phyloP scores from a whole-genome alignment of 495 filamentous ascomycete genomes.

The Penicillium bialowiezense region DNA sequence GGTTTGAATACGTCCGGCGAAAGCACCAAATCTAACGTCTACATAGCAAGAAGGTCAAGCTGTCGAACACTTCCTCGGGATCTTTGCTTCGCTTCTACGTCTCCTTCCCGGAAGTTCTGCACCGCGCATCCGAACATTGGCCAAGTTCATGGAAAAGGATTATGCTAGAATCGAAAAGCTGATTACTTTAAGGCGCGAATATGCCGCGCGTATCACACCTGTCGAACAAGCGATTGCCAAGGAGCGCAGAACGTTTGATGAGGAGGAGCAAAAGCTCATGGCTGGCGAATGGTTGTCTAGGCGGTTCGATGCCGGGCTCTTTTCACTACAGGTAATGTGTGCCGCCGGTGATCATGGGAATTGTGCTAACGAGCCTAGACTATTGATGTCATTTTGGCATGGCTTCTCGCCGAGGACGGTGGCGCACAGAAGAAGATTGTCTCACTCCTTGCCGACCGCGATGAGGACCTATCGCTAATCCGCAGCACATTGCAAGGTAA shows the following conservation, averaged over 20 bases:
- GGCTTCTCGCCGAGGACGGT: constrained; percentile 88
- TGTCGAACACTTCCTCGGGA: constrained; percentile 83
- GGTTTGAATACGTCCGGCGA: not conserved
- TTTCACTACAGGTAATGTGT: constrained; percentile 62
- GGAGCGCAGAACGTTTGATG: constrained; percentile 44
- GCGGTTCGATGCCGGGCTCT: constrained; percentile 84
- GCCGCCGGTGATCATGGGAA: not conserved
- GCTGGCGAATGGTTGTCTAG: constrained; percentile 79
- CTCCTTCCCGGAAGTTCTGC: constrained; percentile 74
- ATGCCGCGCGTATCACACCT: constrained; percentile 57
- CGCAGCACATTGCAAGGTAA: constrained; percentile 66
- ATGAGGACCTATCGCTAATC: constrained; percentile 61
- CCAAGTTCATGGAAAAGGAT: constrained; percentile 94
- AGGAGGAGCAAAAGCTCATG: constrained; percentile 61
- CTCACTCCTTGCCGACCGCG: constrained; percentile 61
- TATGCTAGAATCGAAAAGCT: constrained; percentile 79
- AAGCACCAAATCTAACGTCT: constrained; percentile 18
- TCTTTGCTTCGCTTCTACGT: constrained; percentile 82
- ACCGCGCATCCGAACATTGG: constrained; percentile 76
- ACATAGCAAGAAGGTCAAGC: constrained; percentile 59
- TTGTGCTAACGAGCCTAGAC: constrained; percentile 39
- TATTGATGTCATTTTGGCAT: constrained; percentile 84
- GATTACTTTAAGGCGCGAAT: constrained; percentile 68
- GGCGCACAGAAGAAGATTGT: constrained; percentile 68
- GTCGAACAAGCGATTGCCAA: constrained; percentile 67